These are phyloP conservation scores for Solanum infundibuliforme DNA, from an alignment of 257 asterid species.

Conservation along the genomic window DNA sequence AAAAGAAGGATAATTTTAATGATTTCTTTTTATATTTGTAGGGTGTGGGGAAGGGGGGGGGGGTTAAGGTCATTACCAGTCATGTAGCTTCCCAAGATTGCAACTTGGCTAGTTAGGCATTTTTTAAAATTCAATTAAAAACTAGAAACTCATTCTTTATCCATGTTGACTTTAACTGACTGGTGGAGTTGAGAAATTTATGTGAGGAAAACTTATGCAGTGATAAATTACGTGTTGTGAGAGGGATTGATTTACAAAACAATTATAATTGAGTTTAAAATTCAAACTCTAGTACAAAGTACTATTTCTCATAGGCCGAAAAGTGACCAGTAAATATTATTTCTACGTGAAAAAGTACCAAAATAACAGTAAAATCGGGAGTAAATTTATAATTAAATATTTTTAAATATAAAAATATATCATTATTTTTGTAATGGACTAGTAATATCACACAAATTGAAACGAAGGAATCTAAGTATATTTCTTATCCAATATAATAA, in stretches of 20 bases:
- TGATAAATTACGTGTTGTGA: neutral
- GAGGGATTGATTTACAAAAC: neutral
- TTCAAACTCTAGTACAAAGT: neutral
- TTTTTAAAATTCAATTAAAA: neutral
- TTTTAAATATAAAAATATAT: neutral
- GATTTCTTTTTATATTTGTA: neutral
- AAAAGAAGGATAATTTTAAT: neutral
- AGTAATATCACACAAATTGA: neutral
- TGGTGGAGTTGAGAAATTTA: neutral
- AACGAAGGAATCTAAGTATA: neutral
- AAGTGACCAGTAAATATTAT: neutral
- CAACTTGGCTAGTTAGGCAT: neutral
- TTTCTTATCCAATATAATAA: neutral
- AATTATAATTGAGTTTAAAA: too few relatives aligned
- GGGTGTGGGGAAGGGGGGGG: too few relatives aligned
- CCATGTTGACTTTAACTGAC: neutral
- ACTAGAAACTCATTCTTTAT: neutral
- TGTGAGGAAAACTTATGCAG: neutral
- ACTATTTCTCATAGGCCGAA: rapidly evolving
- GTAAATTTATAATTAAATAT: neutral
- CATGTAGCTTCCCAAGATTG: neutral
- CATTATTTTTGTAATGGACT: neutral
- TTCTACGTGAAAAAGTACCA: neutral
- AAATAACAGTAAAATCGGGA: neutral
- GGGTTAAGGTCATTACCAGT: neutral